phyloP scores from a whole-genome alignment of 495 filamentous ascomycete genomes.

The Terfezia boudieri region DNA sequence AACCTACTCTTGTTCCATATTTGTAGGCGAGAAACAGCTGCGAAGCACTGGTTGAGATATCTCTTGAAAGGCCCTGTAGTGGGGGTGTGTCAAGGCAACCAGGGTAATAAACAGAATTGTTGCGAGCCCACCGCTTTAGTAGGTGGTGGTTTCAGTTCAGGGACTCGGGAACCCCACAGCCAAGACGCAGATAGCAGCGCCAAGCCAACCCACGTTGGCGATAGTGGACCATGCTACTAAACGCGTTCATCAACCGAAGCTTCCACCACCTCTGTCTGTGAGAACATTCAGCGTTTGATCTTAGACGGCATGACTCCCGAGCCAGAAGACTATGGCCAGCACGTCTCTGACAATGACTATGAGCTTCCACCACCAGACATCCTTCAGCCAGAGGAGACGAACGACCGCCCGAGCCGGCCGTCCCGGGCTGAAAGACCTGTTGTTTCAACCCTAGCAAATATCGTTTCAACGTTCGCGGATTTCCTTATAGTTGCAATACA shows the following conservation, averaged over 20 bases:
- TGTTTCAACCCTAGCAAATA: not conserved
- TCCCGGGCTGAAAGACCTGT: not conserved
- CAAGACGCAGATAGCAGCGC: not conserved
- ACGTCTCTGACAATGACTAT: too few species aligned
- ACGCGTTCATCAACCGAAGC: too few species aligned
- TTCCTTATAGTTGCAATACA: conserved; percentile 83
- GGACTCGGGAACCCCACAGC: not conserved
- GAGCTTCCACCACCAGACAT: too few species aligned
- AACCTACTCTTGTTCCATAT: conserved; percentile 18
- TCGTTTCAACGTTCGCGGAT: conserved; percentile 34
- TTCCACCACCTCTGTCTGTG: too few species aligned
- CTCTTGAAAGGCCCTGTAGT: too few species aligned
- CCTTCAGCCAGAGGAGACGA: not conserved
- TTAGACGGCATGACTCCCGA: too few species aligned
- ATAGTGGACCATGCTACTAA: too few species aligned
- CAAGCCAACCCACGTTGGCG: not conserved
- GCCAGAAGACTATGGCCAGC: too few species aligned
- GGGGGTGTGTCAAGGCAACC: too few species aligned
- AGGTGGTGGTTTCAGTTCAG: not conserved
- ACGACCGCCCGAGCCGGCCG: not conserved
- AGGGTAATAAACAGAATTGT: too few species aligned
- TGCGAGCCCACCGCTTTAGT: not conserved
- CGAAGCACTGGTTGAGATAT: not conserved
- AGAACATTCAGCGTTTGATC: too few species aligned
- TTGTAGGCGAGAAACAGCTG: not conserved